Evolutionary conservation across 2,329 filamentous ascomycete species (phyloP).

Genomic region (Beauveria australis): DNA sequence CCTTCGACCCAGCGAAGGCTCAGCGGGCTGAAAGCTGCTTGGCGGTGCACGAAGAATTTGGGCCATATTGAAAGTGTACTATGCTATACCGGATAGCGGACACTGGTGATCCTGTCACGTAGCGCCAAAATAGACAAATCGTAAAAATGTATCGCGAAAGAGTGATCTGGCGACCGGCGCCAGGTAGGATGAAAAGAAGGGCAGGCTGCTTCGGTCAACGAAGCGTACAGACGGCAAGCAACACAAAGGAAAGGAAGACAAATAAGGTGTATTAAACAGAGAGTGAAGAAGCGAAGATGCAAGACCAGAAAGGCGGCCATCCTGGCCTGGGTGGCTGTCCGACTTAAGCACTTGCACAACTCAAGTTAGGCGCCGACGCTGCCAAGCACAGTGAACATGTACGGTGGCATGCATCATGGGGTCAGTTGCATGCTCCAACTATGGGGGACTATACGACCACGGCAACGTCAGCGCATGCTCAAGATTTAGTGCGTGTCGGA

Average conservation of each 20-base stretch:
- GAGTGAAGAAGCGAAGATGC: slow-evolving; percentile 25
- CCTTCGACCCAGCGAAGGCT: slow-evolving; percentile 50
- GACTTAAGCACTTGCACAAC: slow-evolving; percentile 13
- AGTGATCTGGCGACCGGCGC: slow-evolving; percentile 29
- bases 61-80: slow-evolving; percentile 5
- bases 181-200: slow-evolving; percentile 24
- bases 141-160: slow-evolving; percentile 14
- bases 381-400: neutral
- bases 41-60: slow-evolving; percentile 3
- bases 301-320: slow-evolving; percentile 18
- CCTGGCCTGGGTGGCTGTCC: slow-evolving; percentile 10
- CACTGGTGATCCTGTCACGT: slow-evolving; percentile 6
- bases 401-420: slow-evolving; percentile 4
- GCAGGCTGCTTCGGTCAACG: slow-evolving; percentile 38
- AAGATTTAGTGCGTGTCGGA: neutral
- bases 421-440: neutral
- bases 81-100: slow-evolving; percentile 9
- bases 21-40: slow-evolving; percentile 35
- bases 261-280: slow-evolving; percentile 21
- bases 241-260: slow-evolving; percentile 22
- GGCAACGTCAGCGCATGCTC: slow-evolving; percentile 2
- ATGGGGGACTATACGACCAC: neutral
- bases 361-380: slow-evolving; percentile 1
- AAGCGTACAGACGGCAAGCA: slow-evolving; percentile 24
- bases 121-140: slow-evolving; percentile 2